A percentile compares a stretch with the other conserved stretches of the same genome.
These are phyloP conservation scores for Phoenix dactylifera DNA, from an alignment of 176 grass and related monocot genomes.

Conservation along the genomic window DNA sequence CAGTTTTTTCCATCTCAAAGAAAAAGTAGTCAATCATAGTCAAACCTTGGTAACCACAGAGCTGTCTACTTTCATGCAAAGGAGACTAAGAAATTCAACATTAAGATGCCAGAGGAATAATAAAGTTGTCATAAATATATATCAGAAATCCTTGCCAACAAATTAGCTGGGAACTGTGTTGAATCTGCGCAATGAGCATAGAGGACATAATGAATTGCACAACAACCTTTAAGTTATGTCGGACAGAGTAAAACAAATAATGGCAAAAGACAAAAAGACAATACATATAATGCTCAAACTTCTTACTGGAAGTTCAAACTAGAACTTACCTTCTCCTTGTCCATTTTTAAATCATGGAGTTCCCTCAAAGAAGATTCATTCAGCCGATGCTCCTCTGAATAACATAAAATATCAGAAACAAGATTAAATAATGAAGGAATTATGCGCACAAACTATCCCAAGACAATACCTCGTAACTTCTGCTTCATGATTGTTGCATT, in stretches of 20 bases:
- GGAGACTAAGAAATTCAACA: no score
- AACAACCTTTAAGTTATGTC: not conserved
- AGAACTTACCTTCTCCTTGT: slow-evolving; percentile 52
- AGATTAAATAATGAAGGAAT: slow-evolving; percentile 10
- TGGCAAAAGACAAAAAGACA: not conserved
- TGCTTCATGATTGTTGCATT: slow-evolving; percentile 45
- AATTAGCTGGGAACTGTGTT: no score
- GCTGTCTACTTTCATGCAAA: no score
- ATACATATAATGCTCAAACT: not conserved
- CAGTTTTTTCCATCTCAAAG: no score
- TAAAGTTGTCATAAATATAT: no score
- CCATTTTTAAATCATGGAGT: slow-evolving; percentile 60
- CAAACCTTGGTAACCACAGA: no score
- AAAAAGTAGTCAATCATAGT: no score
- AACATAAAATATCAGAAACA: slow-evolving; percentile 23
- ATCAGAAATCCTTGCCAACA: no score
- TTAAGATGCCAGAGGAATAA: no score
- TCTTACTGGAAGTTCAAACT: not conserved
- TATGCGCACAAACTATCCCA: not conserved
- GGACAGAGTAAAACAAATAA: not conserved
- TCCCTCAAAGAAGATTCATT: slow-evolving; percentile 50
- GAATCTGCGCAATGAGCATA: not conserved
- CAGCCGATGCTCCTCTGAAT: slow-evolving; percentile 55
- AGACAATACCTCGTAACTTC: slow-evolving; percentile 57
- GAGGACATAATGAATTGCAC: not conserved